Evolutionary conservation across 202 grass and related monocot species (phyloP).

Genomic region (Bolboschoenoplectus hybrid): DNA sequence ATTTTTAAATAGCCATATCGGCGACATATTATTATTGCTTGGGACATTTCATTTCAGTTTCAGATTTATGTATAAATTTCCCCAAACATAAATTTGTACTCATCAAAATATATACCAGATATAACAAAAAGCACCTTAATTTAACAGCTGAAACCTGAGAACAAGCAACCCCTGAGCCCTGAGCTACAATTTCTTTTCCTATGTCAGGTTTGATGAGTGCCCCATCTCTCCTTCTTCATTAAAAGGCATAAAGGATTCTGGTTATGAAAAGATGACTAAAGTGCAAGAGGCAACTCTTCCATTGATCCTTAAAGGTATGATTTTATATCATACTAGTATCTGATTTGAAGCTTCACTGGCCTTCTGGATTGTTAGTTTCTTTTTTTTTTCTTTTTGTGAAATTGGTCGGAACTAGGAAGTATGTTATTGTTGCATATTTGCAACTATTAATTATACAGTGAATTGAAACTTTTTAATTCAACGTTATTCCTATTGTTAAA

Average conservation of each 20-base stretch:
- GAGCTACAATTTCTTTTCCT: not conserved
- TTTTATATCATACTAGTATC: not conserved
- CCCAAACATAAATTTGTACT: not conserved
- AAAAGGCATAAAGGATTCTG: constrained; percentile 78
- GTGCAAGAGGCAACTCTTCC: constrained; percentile 98
- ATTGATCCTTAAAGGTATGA: constrained; percentile 86
- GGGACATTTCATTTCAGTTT: not conserved
- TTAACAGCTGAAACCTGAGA: not conserved
- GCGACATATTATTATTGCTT: not conserved
- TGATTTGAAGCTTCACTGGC: not conserved
- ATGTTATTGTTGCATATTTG: constrained; percentile 27
- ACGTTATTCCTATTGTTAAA: not conserved
- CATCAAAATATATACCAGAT: not conserved
- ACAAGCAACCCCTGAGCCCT: not conserved
- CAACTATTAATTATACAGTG: not conserved
- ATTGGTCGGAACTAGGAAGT: not conserved
- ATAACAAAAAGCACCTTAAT: no score
- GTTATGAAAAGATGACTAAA: constrained; percentile 93
- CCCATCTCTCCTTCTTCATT: constrained; percentile 69
- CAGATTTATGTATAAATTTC: not conserved
- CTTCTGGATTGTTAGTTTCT: not conserved
- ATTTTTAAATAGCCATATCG: not conserved
- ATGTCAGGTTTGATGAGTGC: constrained; percentile 85
- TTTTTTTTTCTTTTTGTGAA: not conserved
- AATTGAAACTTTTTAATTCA: constrained; percentile 14